Conservation (phyloP, 1,284 basidiomycete genomes). For the Phaffia rhodozyma region DNA sequence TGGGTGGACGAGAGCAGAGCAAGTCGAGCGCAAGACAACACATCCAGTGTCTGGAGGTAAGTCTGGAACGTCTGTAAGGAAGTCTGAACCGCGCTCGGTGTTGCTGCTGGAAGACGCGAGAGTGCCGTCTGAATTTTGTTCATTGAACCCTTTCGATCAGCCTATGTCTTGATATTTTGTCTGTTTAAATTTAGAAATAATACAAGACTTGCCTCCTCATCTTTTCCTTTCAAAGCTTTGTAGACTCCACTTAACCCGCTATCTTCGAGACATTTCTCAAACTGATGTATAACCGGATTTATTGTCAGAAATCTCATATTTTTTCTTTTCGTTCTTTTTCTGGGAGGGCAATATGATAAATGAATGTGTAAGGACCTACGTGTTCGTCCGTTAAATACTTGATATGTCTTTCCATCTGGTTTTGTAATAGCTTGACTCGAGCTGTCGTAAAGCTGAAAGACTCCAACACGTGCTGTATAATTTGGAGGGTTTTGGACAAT, state of each 20-base stretch:
- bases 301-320: too few relatives aligned
- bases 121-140: constrained; percentile 43
- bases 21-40: constrained; percentile 48
- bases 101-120: constrained; percentile 32
- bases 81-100: constrained; percentile 31
- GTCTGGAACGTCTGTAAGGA: constrained; percentile 33
- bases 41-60: constrained; percentile 38
- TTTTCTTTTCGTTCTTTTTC: too few relatives aligned
- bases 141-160: not conserved
- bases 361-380: constrained; percentile 41
- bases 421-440: constrained; percentile 49
- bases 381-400: constrained; percentile 63
- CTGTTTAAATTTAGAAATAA: not conserved
- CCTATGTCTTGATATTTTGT: too few relatives aligned
- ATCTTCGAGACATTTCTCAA: constrained; percentile 54
- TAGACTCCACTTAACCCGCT: constrained; percentile 59
- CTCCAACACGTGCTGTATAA: constrained; percentile 52
- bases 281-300: constrained; percentile 40
- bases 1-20: constrained; percentile 55
- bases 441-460: constrained; percentile 57
- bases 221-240: constrained; percentile 45
- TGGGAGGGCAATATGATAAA: too few relatives aligned
- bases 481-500: not conserved
- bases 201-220: constrained; percentile 42
- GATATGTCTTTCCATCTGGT: constrained; percentile 52